Conservation (phyloP, 768 basidiomycete genomes). For the Rhodosporidiobolus sp. region DNA sequence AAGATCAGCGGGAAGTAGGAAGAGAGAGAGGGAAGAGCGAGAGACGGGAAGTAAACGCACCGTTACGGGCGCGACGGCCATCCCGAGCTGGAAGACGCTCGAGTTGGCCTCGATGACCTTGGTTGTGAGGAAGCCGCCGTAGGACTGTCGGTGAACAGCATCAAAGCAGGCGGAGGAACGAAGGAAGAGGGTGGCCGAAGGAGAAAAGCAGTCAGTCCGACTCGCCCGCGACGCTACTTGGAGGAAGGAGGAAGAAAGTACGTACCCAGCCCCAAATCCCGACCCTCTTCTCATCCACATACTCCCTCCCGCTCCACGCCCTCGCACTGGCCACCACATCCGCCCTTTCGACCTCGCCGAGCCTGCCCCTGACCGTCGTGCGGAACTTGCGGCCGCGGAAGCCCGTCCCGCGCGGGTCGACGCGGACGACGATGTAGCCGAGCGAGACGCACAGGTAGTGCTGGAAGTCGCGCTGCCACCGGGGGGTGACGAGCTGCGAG, state of each 20-base stretch:
- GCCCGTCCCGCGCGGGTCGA: conserved; percentile 93
- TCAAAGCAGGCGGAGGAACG: not conserved
- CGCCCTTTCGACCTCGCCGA: conserved; percentile 81
- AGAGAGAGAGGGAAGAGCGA: conserved; percentile 42
- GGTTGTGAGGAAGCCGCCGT: conserved; percentile 92
- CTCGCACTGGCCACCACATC: conserved; percentile 88
- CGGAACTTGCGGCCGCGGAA: conserved; percentile 78
- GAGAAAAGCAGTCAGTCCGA: not conserved
- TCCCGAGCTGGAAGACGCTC: conserved; percentile 82
- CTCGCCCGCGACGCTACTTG: no score
- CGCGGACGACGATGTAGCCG: conserved; percentile 78
- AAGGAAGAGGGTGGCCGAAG: no score
- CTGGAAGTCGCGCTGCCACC: conserved; percentile 75
- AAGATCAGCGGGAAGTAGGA: conserved; percentile 51
- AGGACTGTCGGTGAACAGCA: conserved; percentile 64
- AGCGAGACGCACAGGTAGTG: conserved; percentile 75
- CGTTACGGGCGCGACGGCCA: conserved; percentile 88
- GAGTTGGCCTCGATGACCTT: conserved; percentile 89
- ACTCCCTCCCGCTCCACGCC: conserved; percentile 80
- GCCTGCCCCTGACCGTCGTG: conserved; percentile 80
- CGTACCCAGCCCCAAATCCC: conserved; percentile 98
- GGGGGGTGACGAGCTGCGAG: conserved; percentile 67
- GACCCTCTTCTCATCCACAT: conserved; percentile 81
- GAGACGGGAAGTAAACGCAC: conserved; percentile 58
- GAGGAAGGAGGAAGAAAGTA: conserved; percentile 9